Conservation (phyloP, 2,329 filamentous ascomycete genomes). For the Diaporthe ampelina region DNA sequence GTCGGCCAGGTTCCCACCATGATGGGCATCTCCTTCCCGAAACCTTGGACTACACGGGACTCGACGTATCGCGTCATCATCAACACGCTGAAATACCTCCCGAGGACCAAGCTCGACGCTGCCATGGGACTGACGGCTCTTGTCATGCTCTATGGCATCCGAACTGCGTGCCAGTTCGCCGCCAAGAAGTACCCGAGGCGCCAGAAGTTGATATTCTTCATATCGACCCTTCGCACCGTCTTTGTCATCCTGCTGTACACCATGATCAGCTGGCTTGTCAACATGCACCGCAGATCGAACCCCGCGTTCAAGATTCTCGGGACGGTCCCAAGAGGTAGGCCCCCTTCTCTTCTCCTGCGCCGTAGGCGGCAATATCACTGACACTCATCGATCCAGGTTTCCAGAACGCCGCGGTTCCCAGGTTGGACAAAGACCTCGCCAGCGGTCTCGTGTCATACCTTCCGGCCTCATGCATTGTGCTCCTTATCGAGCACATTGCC, state of each 20-base stretch:
- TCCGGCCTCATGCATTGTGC: conserved; percentile 90
- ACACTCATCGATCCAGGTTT: conserved; percentile 71
- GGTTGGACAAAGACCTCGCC: conserved; percentile 76
- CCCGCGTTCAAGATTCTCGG: conserved; percentile 82
- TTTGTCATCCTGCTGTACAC: conserved; percentile 95
- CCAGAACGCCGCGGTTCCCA: conserved; percentile 81
- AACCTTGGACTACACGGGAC: conserved; percentile 72
- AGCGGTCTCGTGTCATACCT: conserved; percentile 78
- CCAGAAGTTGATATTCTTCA: conserved; percentile 87
- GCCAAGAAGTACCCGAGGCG: conserved; percentile 78
- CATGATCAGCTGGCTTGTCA: conserved; percentile 88
- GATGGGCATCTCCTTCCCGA: conserved; percentile 81
- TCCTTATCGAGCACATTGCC: conserved; percentile 96
- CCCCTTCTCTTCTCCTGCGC: neutral
- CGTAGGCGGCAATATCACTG: conserved; percentile 23
- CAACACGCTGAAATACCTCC: conserved; percentile 82
- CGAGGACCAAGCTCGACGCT: conserved; percentile 79
- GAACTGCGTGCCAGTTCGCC: conserved; percentile 72
- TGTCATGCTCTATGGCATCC: conserved; percentile 81
- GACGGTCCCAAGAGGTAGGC: conserved; percentile 79
- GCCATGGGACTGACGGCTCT: conserved; percentile 90
- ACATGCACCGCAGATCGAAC: conserved; percentile 74
- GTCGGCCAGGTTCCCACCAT: conserved; percentile 85
- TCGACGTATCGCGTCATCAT: conserved; percentile 87
- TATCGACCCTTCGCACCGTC: conserved; percentile 89